Evolutionary conservation across 345 rosid species (phyloP).

Genomic region (Salix koriyanagi): DNA sequence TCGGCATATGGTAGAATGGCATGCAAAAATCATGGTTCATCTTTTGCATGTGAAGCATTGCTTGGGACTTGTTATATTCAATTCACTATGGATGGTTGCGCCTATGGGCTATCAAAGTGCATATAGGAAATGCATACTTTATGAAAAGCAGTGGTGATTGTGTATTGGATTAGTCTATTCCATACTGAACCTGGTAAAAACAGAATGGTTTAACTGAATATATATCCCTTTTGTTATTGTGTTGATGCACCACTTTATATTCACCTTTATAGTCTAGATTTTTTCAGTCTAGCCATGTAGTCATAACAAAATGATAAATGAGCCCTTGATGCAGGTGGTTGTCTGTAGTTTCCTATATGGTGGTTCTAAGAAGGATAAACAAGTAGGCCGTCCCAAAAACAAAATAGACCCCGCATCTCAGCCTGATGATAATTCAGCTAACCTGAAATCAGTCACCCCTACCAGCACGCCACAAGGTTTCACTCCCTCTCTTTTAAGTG

Average conservation of each 20-base stretch:
- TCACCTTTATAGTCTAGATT: no score
- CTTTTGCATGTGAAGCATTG: background rate
- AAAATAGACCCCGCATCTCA: conserved; percentile 39
- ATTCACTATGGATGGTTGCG: background rate
- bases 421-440: conserved; percentile 26
- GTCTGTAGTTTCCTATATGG: conserved; percentile 84
- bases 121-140: background rate
- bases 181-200: background rate
- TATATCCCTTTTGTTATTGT: background rate
- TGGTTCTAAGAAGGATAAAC: conserved; percentile 55
- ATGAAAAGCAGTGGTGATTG: background rate
- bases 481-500: conserved; percentile 41
- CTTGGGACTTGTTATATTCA: background rate
- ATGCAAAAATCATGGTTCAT: background rate
- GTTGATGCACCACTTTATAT: background rate
- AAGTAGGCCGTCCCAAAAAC: conserved; percentile 36
- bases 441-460: conserved; percentile 17
- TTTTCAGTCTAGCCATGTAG: background rate
- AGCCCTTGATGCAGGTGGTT: conserved; percentile 60
- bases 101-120: background rate
- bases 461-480: conserved; percentile 41
- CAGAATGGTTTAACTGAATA: background rate
- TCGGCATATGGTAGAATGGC: background rate
- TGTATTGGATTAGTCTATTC: background rate
- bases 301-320: background rate